Evolutionary conservation across 2,329 filamentous ascomycete species (phyloP).

Genomic region (Sclerotinia borealis): DNA sequence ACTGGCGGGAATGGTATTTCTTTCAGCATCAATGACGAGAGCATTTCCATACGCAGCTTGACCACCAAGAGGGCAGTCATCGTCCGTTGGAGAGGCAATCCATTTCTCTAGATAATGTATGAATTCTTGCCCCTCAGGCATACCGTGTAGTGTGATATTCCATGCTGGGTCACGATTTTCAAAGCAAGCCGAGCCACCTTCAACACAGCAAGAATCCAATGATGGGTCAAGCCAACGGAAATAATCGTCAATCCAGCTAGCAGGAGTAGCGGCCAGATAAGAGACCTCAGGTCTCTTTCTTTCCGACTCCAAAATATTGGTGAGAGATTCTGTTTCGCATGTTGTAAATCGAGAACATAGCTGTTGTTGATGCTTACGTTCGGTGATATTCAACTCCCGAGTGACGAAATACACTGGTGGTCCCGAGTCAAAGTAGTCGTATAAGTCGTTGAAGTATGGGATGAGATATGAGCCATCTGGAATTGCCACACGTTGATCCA

Average conservation of each 20-base stretch:
- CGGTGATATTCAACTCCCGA: constrained; percentile 70
- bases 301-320: constrained; percentile 90
- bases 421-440: constrained; percentile 83
- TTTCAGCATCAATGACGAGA: constrained; percentile 67
- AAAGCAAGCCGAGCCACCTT: constrained; percentile 64
- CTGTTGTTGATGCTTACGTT: constrained; percentile 70
- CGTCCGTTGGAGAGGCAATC: constrained; percentile 71
- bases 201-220: constrained; percentile 48
- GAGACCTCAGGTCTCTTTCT: constrained; percentile 82
- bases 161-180: constrained; percentile 68
- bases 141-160: constrained; percentile 84
- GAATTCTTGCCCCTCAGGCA: constrained; percentile 93
- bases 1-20: constrained; percentile 66
- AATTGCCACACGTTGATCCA: constrained; percentile 92
- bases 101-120: constrained; percentile 79
- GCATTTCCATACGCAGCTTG: constrained; percentile 82
- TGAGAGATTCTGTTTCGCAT: constrained; percentile 75
- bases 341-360: constrained; percentile 88
- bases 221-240: constrained; percentile 93
- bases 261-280: constrained; percentile 80
- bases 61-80: constrained; percentile 81
- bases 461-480: constrained; percentile 93
- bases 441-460: constrained; percentile 92
- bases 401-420: constrained; percentile 97
- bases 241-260: constrained; percentile 96